Percentiles rank a stretch among this genome's conserved stretches.
Evolutionary conservation across 768 basidiomycete genomes (phyloP).

Genomic region (Tulasnella sp.): DNA sequence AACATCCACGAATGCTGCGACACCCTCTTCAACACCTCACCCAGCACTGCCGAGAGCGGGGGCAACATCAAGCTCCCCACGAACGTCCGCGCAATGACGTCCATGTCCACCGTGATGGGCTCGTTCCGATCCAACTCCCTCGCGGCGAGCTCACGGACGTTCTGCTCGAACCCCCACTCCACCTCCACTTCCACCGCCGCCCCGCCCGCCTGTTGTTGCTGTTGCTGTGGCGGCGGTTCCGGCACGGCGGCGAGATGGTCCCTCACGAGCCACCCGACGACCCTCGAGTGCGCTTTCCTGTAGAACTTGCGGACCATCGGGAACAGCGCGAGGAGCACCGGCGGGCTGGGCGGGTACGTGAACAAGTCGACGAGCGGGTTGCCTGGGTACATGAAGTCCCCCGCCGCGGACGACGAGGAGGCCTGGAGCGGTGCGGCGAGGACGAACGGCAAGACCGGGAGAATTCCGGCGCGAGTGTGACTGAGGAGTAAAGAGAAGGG

Average conservation of each 20-base stretch:
- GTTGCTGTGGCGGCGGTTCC: not conserved
- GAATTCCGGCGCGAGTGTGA: not conserved
- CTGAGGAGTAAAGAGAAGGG: not conserved
- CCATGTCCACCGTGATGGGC: not conserved
- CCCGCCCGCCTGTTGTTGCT: not conserved
- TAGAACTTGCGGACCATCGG: not conserved
- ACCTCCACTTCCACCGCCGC: too few relatives aligned
- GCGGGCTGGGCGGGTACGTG: not conserved
- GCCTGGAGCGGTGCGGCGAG: not conserved
- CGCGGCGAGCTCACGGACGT: not conserved
- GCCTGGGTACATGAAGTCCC: not conserved
- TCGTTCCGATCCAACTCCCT: not conserved
- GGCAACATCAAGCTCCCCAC: not conserved
- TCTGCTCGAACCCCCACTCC: not conserved
- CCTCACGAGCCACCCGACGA: not conserved
- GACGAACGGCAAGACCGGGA: not conserved
- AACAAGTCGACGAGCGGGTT: not conserved
- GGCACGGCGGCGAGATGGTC: not conserved
- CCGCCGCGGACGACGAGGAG: not conserved
- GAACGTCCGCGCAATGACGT: not conserved
- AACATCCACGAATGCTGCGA: not conserved
- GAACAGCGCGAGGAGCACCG: not conserved
- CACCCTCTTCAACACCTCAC: not conserved
- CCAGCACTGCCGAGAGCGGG: not conserved
- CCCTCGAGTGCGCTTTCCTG: not conserved